phyloP scores from a whole-genome alignment of 106 monocot species.

The Platanthera zijinensis region DNA sequence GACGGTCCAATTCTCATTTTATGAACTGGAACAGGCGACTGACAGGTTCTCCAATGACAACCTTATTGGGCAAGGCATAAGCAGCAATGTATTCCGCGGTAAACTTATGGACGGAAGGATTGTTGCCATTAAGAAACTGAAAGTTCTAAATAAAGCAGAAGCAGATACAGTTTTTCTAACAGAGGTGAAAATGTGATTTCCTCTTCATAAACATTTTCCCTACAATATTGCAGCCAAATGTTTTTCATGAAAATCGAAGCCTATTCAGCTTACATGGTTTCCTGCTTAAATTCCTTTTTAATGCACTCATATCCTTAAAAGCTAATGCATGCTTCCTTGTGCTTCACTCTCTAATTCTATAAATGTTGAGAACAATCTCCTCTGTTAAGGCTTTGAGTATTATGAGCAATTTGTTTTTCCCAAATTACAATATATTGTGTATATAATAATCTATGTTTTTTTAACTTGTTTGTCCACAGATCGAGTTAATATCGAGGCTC shows the following conservation, averaged over 20 bases:
- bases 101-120: constrained; percentile 52
- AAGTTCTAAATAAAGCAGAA: constrained; percentile 24
- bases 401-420: background rate
- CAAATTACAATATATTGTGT: background rate
- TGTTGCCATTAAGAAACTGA: constrained; percentile 83
- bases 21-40: constrained; percentile 77
- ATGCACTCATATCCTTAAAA: background rate
- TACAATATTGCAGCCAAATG: background rate
- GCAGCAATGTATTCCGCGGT: constrained; percentile 81
- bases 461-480: constrained; percentile 27
- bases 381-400: background rate
- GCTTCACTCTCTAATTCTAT: background rate
- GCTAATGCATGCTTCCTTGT: background rate
- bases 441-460: background rate
- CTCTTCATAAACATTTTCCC: background rate
- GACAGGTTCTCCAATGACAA: constrained; percentile 64
- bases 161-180: constrained; percentile 54
- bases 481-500: constrained; percentile 81
- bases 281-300: background rate
- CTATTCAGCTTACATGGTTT: background rate
- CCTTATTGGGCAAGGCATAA: constrained; percentile 71
- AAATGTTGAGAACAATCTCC: background rate
- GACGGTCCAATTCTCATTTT: constrained; percentile 62
- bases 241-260: background rate
- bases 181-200: constrained; percentile 41